Conservation (phyloP, 1,139 yeast genomes). For the Spencermartinsiella ligniputridi region DNA sequence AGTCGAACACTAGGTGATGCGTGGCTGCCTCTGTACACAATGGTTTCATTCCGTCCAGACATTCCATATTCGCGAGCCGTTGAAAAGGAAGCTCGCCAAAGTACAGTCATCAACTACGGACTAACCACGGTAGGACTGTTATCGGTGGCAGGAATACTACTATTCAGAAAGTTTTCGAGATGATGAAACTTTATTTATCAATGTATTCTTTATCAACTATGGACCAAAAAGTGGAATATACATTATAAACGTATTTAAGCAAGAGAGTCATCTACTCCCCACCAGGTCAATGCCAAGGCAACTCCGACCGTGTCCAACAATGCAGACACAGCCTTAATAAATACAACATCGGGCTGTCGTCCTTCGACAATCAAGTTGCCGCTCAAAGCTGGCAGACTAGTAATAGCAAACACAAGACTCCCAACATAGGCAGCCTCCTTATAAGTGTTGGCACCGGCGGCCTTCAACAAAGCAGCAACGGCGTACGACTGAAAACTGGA, state of each 20-base stretch:
- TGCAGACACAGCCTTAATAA: constrained; percentile 33
- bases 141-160: neutral
- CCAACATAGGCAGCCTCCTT: constrained; percentile 41
- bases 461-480: constrained; percentile 37
- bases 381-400: constrained; percentile 37
- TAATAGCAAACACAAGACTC: constrained; percentile 36
- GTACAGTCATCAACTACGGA: constrained; percentile 27
- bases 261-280: constrained; percentile 23
- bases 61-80: constrained; percentile 73
- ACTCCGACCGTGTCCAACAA: constrained; percentile 42
- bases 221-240: neutral
- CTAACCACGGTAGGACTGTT: constrained; percentile 3
- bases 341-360: constrained; percentile 35
- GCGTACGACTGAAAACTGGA: constrained; percentile 41
- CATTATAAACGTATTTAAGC: neutral
- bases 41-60: constrained; percentile 87
- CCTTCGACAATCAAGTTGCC: constrained; percentile 34
- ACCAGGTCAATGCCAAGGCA: constrained; percentile 37
- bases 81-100: constrained; percentile 45
- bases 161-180: neutral
- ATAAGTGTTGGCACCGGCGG: constrained; percentile 37
- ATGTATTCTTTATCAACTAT: neutral
- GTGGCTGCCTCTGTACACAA: constrained; percentile 87
- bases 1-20: constrained; percentile 51
- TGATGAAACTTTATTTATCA: neutral